phyloP scores from a whole-genome alignment of 768 basidiomycete species.

The Tylopilus felleus region DNA sequence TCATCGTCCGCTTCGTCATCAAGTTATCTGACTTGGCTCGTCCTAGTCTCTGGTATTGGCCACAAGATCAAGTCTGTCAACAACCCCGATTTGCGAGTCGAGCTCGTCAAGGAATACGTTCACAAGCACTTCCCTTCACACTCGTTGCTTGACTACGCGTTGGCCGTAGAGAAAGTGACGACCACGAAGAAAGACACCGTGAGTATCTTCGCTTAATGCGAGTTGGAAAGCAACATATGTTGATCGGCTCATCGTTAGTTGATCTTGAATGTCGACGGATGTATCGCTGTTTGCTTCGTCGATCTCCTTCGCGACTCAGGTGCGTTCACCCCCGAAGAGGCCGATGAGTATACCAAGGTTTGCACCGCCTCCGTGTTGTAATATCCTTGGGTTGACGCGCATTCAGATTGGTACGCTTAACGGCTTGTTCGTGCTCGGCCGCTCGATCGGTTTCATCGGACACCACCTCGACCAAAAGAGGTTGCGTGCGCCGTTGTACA shows the following conservation, averaged over 20 bases:
- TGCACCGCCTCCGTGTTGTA: not conserved
- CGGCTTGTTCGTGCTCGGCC: constrained; percentile 95
- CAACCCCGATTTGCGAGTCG: constrained; percentile 91
- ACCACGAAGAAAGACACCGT: constrained; percentile 97
- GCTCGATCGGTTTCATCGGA: constrained; percentile 96
- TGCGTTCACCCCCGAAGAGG: constrained; percentile 94
- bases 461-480: constrained; percentile 97
- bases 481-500: constrained; percentile 87
- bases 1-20: not conserved
- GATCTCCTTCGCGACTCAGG: constrained; percentile 90
- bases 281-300: constrained; percentile 94
- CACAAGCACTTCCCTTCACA: constrained; percentile 94
- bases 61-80: constrained; percentile 99
- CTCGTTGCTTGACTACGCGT: constrained; percentile 88
- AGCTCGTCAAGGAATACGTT: constrained; percentile 95
- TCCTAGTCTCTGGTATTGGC: constrained; percentile 88
- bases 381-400: not conserved
- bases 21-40: constrained; percentile 6
- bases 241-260: constrained; percentile 42
- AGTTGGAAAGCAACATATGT: not conserved
- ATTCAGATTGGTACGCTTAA: constrained; percentile 83
- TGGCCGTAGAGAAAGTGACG: constrained; percentile 97
- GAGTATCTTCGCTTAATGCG: constrained; percentile 1
- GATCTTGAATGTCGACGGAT: constrained; percentile 95
- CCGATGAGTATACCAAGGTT: constrained; percentile 93